Percentiles rank a stretch among this genome's conserved stretches.
phyloP scores from a whole-genome alignment of 495 filamentous ascomycete species.

The Penicillium diatomitis region DNA sequence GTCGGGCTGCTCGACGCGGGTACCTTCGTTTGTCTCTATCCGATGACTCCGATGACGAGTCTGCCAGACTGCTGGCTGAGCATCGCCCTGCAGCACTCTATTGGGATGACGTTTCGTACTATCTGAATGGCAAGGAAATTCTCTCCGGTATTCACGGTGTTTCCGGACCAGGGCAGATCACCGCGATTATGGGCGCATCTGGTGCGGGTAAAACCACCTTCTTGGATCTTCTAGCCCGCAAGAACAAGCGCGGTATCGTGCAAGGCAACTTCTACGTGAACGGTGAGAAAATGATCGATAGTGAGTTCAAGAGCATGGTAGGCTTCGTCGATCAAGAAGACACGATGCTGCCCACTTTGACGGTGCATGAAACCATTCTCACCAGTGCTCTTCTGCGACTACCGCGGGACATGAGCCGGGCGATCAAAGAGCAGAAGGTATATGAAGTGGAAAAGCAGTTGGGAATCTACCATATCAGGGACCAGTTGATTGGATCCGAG shows the following conservation, averaged over 20 bases:
- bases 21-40: conserved; percentile 67
- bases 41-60: conserved; percentile 87
- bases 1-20: conserved; percentile 51
- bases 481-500: conserved; percentile 95
- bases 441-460: conserved; percentile 92
- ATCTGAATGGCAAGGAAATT: conserved; percentile 79
- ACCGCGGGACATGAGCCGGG: conserved; percentile 77
- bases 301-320: conserved; percentile 81
- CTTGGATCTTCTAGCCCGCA: conserved; percentile 89
- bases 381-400: conserved; percentile 86
- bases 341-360: conserved; percentile 93
- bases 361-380: conserved; percentile 95
- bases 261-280: conserved; percentile 87
- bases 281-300: conserved; percentile 77
- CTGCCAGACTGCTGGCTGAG: conserved; percentile 73
- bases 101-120: conserved; percentile 83
- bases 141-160: conserved; percentile 71
- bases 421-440: conserved; percentile 80
- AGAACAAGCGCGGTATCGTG: conserved; percentile 85
- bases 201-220: conserved; percentile 97
- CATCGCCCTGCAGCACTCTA: conserved; percentile 84
- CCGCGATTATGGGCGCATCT: conserved; percentile 97
- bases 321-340: conserved; percentile 98
- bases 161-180: conserved; percentile 80
- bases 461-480: conserved; percentile 82